phyloP scores from a whole-genome alignment of 306 rosid genomes.

The Rubus idaeus region DNA sequence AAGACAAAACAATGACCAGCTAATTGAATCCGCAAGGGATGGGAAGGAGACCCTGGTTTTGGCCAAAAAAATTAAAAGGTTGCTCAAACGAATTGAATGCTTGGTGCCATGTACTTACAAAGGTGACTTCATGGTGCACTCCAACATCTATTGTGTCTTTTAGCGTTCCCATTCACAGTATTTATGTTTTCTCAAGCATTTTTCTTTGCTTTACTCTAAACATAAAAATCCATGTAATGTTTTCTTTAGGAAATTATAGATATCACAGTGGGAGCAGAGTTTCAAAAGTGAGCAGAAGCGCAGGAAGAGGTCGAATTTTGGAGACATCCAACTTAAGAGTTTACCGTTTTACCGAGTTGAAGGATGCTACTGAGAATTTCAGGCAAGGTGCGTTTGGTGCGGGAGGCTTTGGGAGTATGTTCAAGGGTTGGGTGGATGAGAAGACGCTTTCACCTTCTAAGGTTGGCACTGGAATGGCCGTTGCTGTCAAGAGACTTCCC shows the following conservation, averaged over 20 bases:
- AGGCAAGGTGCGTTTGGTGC: conserved; percentile 78
- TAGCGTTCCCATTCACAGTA: not conserved
- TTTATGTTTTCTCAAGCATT: not conserved
- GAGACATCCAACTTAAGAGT: conserved; percentile 55
- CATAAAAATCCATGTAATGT: not conserved
- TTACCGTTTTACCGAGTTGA: conserved; percentile 59
- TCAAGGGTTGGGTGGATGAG: conserved; percentile 21
- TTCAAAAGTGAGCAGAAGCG: conserved; percentile 53
- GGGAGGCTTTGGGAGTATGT: not conserved
- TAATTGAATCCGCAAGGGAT: too few species aligned
- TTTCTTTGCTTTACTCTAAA: not conserved
- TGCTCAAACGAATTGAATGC: too few species aligned
- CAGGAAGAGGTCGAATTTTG: conserved; percentile 42
- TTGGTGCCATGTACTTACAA: too few species aligned
- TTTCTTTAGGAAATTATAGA: conserved; percentile 40
- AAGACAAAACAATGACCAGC: too few species aligned
- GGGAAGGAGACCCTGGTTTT: too few species aligned
- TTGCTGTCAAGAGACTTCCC: conserved; percentile 68
- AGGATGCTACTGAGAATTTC: conserved; percentile 56
- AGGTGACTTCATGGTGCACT: not conserved
- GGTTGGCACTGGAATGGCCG: conserved; percentile 48
- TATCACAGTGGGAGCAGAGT: conserved; percentile 31
- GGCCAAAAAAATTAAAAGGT: too few species aligned
- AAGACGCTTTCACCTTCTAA: conserved; percentile 42
- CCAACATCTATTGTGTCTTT: not conserved